Base-by-base conservation (phyloP, 768 basidiomycete genomes). In the Termitomyces sp. region DNA sequence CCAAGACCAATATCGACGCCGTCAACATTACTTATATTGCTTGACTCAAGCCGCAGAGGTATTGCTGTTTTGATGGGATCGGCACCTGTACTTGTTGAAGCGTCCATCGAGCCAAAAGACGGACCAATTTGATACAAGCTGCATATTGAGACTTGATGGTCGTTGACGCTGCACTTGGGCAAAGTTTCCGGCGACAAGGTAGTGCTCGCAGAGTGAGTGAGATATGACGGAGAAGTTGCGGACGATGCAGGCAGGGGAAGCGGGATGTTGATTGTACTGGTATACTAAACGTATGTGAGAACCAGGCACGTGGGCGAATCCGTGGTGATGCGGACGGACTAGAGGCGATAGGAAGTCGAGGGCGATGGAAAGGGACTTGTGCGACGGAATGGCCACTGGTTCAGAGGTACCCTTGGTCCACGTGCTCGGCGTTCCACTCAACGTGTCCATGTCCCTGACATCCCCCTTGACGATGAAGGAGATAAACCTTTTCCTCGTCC, bases 1-100 rank as follows among this genome's bases (percentile, higher is more conserved):
- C 85, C 87, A 63, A 88, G 89, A 67, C 89, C 87, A 37, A 91
- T 82, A 64, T 89, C 87, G 26, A 87, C 80, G 48, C 87, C 87
- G 61, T 89, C 87, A 17, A 89, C 69, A 48, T 73, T 68, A 56
- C n/a, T n/a, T n/a, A n/a, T 77, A 85, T 62, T 81, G 61, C 56
- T 78, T 81, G 10, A 89, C 87, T 73, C 77, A 90, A 12, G 77
- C n/a, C n/a, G n/a, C n/a, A n/a, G n/a, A n/a, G n/a, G 77, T 0
- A 86, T 80, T 1, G 88, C 88, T 15, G 81, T 80, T 7, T 71
- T 70, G 7, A 81, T 70, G n/a, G 87, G 83, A 66, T 89, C 83
- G n/a, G 79, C 81, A 45, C 78, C 77, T 11, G 63, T 69, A 10
- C 78, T 74, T 8, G 86, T 88, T 3, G 87, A 86, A 19, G 73